These are phyloP conservation scores for Picochlorum costavermella DNA, from an alignment of 139 green algal species.

Conservation along the genomic window DNA sequence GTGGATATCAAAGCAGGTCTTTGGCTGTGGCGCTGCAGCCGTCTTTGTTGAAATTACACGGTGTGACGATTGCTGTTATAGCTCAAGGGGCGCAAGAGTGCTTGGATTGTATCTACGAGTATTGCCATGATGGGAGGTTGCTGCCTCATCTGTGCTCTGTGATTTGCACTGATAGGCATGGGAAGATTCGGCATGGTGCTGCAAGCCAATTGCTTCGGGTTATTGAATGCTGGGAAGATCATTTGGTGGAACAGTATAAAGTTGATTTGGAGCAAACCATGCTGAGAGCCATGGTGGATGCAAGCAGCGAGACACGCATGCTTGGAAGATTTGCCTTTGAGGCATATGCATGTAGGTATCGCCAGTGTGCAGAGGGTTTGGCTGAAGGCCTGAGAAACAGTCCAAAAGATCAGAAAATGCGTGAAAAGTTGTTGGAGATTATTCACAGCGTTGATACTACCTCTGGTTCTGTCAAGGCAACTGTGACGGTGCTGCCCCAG, in stretches of 20 bases:
- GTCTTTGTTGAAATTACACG: slow-evolving; percentile 56
- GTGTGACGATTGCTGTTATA: slow-evolving; percentile 65
- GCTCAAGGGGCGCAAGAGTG: slow-evolving; percentile 50
- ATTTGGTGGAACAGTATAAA: slow-evolving; percentile 19
- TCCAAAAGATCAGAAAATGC: slow-evolving; percentile 25
- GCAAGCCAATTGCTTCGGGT: slow-evolving; percentile 36
- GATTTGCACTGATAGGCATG: slow-evolving; percentile 42
- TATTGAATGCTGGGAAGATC: slow-evolving; percentile 42
- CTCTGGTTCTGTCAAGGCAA: neutral
- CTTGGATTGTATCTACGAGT: slow-evolving; percentile 31
- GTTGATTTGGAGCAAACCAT: slow-evolving; percentile 45
- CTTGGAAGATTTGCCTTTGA: slow-evolving; percentile 33
- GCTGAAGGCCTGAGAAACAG: slow-evolving; percentile 7
- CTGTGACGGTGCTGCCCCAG: slow-evolving; percentile 7
- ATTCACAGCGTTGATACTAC: neutral
- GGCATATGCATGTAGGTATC: slow-evolving; percentile 31
- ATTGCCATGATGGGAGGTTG: slow-evolving; percentile 43
- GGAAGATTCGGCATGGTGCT: slow-evolving; percentile 45
- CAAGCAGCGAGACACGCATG: slow-evolving; percentile 32
- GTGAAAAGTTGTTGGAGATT: slow-evolving; percentile 39
- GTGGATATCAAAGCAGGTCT: slow-evolving; percentile 45
- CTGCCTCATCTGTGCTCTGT: slow-evolving; percentile 39
- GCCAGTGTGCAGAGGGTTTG: slow-evolving; percentile 23
- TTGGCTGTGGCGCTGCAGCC: slow-evolving; percentile 43
- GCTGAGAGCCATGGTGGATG: slow-evolving; percentile 31